Evolutionary conservation across 2,329 filamentous ascomycete genomes (phyloP).

Genomic region (Calycina marina): DNA sequence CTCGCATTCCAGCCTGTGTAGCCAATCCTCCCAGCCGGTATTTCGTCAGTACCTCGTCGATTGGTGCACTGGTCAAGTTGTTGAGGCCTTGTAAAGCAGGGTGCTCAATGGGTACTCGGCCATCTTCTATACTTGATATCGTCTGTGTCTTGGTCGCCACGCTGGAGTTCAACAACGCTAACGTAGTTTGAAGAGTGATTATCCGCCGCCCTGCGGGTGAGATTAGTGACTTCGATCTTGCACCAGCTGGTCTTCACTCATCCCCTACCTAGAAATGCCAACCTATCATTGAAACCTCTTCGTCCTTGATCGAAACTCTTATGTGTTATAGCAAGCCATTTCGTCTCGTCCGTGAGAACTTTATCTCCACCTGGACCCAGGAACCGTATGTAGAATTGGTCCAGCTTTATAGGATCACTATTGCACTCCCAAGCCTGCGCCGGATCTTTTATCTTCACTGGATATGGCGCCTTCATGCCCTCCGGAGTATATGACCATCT

Average conservation of each 20-base stretch:
- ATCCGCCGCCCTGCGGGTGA: slow-evolving; percentile 41
- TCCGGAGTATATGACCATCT: slow-evolving; percentile 60
- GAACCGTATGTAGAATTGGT: slow-evolving; percentile 63
- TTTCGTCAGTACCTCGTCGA: slow-evolving; percentile 47
- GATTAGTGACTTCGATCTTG: too few species aligned
- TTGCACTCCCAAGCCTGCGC: slow-evolving; percentile 54
- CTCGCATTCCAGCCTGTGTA: slow-evolving; percentile 51
- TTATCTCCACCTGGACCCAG: slow-evolving; percentile 59
- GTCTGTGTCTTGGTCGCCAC: slow-evolving; percentile 19
- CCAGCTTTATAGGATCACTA: slow-evolving; percentile 55
- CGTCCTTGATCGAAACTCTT: slow-evolving; percentile 96
- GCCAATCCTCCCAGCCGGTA: slow-evolving; percentile 55
- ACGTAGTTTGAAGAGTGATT: slow-evolving; percentile 46
- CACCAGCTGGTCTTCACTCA: too few species aligned
- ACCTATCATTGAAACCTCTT: slow-evolving; percentile 83
- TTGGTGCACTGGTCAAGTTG: slow-evolving; percentile 49
- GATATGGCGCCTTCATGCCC: slow-evolving; percentile 53
- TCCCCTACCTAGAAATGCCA: slow-evolving; percentile 76
- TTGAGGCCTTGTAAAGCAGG: slow-evolving; percentile 57
- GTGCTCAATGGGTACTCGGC: slow-evolving; percentile 51
- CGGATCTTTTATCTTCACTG: slow-evolving; percentile 35
- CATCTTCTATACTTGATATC: slow-evolving; percentile 25
- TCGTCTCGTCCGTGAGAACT: slow-evolving; percentile 75
- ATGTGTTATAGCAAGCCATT: slow-evolving; percentile 94
- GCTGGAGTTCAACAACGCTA: slow-evolving; percentile 38